phyloP scores from a whole-genome alignment of 23 red algal genomes.

The Cyanidioschyzon merolae region DNA sequence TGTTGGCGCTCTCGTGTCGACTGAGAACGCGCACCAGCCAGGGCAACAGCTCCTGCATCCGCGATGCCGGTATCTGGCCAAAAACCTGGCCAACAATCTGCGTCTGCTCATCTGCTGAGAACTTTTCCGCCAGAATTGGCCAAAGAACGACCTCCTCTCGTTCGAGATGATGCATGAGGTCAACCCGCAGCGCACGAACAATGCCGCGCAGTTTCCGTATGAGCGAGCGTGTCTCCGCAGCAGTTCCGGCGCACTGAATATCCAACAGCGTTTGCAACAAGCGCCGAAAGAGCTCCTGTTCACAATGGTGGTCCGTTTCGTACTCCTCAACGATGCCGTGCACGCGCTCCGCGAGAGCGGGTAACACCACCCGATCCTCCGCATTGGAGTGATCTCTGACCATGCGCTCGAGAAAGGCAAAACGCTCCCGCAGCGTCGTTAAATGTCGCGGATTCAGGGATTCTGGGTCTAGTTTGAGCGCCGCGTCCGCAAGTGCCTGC shows the following conservation, averaged over 20 bases:
- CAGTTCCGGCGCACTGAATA: conserved; percentile 52
- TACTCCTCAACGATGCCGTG: conserved; percentile 68
- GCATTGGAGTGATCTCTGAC: conserved; percentile 82
- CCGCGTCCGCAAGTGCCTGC: conserved; percentile 35
- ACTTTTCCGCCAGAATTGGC: conserved; percentile 71
- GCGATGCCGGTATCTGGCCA: conserved; percentile 55
- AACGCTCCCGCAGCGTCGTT: conserved; percentile 39
- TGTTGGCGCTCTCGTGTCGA: conserved; percentile 55
- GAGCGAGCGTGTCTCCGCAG: conserved; percentile 33
- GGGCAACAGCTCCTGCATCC: conserved; percentile 76
- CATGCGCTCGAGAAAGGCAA: conserved; percentile 75
- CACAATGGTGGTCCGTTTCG: conserved; percentile 68
- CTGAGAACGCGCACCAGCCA: conserved; percentile 74
- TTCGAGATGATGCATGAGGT: conserved; percentile 68
- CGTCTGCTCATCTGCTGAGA: conserved; percentile 68
- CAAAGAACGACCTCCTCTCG: conserved; percentile 74
- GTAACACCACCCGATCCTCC: conserved; percentile 79
- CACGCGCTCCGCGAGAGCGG: conserved; percentile 51
- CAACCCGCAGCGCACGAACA: conserved; percentile 57
- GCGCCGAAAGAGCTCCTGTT: conserved; percentile 48
- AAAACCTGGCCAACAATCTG: conserved; percentile 67
- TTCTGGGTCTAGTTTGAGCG: conserved; percentile 37
- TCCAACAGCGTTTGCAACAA: conserved; percentile 33
- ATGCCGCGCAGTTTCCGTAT: conserved; percentile 36
- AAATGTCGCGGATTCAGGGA: conserved; percentile 60